A percentile compares a stretch with the other conserved stretches of the same genome.
phyloP scores from a whole-genome alignment of 2,329 filamentous ascomycete species.

The Xylariaceae sp. region DNA sequence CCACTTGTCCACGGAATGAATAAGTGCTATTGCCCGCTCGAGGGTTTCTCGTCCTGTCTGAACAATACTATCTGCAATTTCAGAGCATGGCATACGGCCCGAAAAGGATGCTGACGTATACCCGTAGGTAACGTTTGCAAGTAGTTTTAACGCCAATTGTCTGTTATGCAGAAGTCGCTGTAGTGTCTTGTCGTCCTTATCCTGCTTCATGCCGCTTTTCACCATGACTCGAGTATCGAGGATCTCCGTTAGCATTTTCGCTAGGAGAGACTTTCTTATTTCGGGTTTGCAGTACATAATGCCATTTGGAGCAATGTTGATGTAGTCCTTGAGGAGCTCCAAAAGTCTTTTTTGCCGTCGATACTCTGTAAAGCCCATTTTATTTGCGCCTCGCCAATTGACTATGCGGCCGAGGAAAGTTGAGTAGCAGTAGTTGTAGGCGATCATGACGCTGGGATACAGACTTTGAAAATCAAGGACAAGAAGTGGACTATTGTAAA shows the following conservation, averaged over 20 bases:
- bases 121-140: constrained; percentile 98
- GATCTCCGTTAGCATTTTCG: constrained; percentile 96
- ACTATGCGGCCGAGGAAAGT: constrained; percentile 89
- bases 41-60: constrained; percentile 94
- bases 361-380: constrained; percentile 94
- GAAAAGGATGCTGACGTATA: constrained; percentile 98
- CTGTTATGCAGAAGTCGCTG: constrained; percentile 91
- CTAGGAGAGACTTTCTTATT: constrained; percentile 87
- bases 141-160: constrained; percentile 90
- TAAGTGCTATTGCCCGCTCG: constrained; percentile 89
- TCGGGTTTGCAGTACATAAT: constrained; percentile 92
- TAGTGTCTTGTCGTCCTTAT: constrained; percentile 84
- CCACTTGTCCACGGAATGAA: constrained; percentile 88
- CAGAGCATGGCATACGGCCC: constrained; percentile 95
- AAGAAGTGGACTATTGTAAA: constrained; percentile 87
- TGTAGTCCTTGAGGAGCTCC: constrained; percentile 78
- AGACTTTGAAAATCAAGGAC: constrained; percentile 96
- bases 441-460: constrained; percentile 98
- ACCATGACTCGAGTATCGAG: constrained; percentile 97
- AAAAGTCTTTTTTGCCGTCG: constrained; percentile 77
- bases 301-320: constrained; percentile 94
- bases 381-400: constrained; percentile 88
- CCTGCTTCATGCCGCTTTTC: constrained; percentile 93
- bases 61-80: constrained; percentile 98
- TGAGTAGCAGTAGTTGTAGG: constrained; percentile 98